Conservation (phyloP, 768 basidiomycete species). For the Amanita rimosa region DNA sequence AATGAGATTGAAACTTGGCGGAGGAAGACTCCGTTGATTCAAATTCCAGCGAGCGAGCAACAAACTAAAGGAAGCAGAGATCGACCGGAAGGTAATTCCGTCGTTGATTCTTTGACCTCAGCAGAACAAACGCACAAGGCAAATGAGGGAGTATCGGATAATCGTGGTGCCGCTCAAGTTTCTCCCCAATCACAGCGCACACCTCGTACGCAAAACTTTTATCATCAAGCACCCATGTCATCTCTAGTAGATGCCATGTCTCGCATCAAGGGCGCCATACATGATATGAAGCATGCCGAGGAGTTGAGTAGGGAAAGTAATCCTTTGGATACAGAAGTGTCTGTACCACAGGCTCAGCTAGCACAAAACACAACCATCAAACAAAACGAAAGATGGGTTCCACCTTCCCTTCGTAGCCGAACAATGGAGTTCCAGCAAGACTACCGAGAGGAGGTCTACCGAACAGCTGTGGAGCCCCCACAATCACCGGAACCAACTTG, state of each 20-base stretch:
- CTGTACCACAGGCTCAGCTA: conserved; percentile 12
- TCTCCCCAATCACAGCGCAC: conserved; percentile 19
- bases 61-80: not conserved
- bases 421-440: conserved; percentile 22
- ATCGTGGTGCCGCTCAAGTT: conserved; percentile 9
- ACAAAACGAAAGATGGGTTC: conserved; percentile 42
- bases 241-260: conserved; percentile 77
- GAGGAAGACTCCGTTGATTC: conserved; percentile 8
- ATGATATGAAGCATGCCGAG: conserved; percentile 43
- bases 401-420: conserved; percentile 38
- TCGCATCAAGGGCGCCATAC: conserved; percentile 72
- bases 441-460: conserved; percentile 30
- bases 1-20: conserved; percentile 28
- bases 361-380: conserved; percentile 11
- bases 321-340: conserved; percentile 13
- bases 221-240: conserved; percentile 52
- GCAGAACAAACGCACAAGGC: not conserved
- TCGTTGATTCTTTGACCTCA: not conserved
- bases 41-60: not conserved
- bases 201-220: conserved; percentile 28
- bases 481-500: conserved; percentile 30
- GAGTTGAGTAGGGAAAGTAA: conserved; percentile 23
- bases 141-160: not conserved
- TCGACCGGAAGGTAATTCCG: not conserved
- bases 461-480: conserved; percentile 38